phyloP scores from a whole-genome alignment of 225 moss, liverwort and hornwort species.

The Climacium dendroides region DNA sequence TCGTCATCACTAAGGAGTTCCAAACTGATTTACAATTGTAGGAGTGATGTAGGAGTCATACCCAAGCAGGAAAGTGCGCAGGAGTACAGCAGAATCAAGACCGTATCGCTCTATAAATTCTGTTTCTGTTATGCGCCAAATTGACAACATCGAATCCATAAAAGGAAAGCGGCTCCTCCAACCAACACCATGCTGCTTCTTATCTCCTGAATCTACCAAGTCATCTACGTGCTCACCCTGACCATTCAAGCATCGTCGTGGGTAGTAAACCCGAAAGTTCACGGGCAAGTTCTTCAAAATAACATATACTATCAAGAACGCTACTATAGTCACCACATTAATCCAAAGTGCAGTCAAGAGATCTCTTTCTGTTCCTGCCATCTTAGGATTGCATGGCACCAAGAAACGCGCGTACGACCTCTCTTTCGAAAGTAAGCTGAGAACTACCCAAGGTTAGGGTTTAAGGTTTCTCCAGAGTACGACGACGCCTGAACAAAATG shows the following conservation, averaged over 20 bases:
- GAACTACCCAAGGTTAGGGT: not conserved
- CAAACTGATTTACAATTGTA: not conserved
- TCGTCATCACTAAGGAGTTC: not conserved
- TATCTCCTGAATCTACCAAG: not conserved
- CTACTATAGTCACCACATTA: slow-evolving; percentile 29
- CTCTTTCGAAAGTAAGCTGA: not conserved
- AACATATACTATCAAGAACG: slow-evolving; percentile 24
- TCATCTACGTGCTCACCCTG: slow-evolving; percentile 11
- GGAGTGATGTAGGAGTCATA: slow-evolving; percentile 1
- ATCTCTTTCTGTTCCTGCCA: slow-evolving; percentile 16
- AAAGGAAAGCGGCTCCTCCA: slow-evolving; percentile 27
- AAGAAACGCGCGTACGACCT: not conserved
- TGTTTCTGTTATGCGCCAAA: slow-evolving; percentile 42
- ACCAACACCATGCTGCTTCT: not conserved
- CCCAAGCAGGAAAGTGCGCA: slow-evolving; percentile 60
- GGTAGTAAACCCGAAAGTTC: slow-evolving; percentile 57
- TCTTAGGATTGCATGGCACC: not conserved
- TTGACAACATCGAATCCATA: slow-evolving; percentile 41
- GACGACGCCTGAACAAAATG: not conserved
- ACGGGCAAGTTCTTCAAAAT: slow-evolving; percentile 53
- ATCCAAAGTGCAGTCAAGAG: slow-evolving; percentile 45
- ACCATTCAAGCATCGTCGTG: slow-evolving; percentile 32
- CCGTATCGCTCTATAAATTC: slow-evolving; percentile 61
- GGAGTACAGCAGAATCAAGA: slow-evolving; percentile 63
- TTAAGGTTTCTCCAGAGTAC: not conserved